Base-by-base conservation (phyloP, 2,329 filamentous ascomycete species). In the Colletotrichum kahawae region DNA sequence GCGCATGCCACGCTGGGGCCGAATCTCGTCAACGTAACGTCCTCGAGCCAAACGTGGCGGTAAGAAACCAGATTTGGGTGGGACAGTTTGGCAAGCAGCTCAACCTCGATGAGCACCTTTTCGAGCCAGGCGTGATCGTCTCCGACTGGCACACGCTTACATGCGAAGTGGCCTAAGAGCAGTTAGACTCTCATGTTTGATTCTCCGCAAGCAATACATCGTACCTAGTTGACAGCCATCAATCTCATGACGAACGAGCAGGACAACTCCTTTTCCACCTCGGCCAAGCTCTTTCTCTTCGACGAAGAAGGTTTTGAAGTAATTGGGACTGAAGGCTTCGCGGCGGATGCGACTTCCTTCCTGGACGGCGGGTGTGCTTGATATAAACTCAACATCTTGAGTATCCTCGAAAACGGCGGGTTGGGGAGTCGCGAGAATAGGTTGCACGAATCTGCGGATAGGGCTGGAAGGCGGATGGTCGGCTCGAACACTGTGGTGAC, bases 41-140 rank as follows among this genome's bases (percentile, higher is more conserved):
- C 94, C 83, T 99, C 96, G 18, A 99, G 89, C 97, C 97, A 99
- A 36, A 98, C 97, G 84, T 98, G 97, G 8, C 96, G 93, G 83
- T 99, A 99, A 0, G 96, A 98, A 1, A 99, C 97, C 10, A 99
- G 88, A 77, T 99, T 99, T 72, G 96, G 95, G 81, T 99, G 97
- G 0, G 95, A 97, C 5, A 99, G 90, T 79, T 95, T 94, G 79
- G 98, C 95, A 29, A 99, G 90, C 29, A 98, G 88, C 84, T 98
- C 95, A 3, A 99, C 97, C 84, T 99, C 97, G 60, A 97, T 90
- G 67, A 99, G 88, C 3, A 98, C 90, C 84, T 98, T 98, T 83
- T 98, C 95, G 16, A 99, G 88, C 97, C 97, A 98, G 76, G 93
- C 92, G 80, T 98, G 96, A 80, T 98, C 95, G 81, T 99, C 94